Conservation (phyloP, 257 asterid species). For the Datura wrightii region DNA sequence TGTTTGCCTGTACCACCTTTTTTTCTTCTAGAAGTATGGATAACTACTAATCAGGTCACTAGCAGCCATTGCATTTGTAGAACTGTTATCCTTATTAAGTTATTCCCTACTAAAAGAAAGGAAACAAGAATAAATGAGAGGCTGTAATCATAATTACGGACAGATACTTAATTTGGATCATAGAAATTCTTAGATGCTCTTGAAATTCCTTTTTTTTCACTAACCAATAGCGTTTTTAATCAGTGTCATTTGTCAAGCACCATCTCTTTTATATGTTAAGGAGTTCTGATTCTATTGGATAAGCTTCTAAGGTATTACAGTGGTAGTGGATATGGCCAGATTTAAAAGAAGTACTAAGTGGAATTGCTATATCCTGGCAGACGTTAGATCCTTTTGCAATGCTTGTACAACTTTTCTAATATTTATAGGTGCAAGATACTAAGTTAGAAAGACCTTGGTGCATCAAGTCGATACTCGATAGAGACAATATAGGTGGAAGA, state of each 20-base stretch:
- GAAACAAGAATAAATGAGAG: neutral
- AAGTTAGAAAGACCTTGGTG: neutral
- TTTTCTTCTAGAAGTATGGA: neutral
- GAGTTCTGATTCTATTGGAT: conserved; percentile 8
- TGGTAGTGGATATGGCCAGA: neutral
- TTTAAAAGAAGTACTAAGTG: neutral
- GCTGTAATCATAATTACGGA: neutral
- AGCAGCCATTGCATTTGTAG: conserved; percentile 1
- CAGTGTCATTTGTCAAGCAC: neutral
- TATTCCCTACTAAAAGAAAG: neutral
- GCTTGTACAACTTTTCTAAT: neutral
- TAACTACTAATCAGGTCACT: neutral
- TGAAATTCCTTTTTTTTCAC: neutral
- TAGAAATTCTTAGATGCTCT: neutral
- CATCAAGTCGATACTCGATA: neutral
- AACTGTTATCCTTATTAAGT: neutral
- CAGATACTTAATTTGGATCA: neutral
- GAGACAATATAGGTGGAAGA: neutral
- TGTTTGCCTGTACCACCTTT: neutral
- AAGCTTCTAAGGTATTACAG: neutral
- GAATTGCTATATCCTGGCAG: neutral
- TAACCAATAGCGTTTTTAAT: neutral
- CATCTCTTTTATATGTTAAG: neutral
- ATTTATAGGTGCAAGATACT: neutral
- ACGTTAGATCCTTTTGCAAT: neutral